phyloP scores from a whole-genome alignment of 805 yeast genomes.

The Wickerhamomyces tratensis region DNA sequence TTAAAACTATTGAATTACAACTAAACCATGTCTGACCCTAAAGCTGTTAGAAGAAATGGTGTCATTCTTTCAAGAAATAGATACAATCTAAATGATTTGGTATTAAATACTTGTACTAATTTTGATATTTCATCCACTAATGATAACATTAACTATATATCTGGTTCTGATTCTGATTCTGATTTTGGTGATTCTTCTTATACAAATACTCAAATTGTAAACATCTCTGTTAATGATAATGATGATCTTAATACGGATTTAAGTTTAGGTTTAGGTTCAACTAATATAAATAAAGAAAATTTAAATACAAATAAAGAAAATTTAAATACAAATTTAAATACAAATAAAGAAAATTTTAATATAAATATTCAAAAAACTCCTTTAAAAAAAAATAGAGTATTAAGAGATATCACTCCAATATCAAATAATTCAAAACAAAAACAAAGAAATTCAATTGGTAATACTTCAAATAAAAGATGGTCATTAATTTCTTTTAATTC shows the following conservation, averaged over 20 bases:
- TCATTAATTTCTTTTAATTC: constrained; percentile 18
- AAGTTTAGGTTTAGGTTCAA: too few relatives aligned
- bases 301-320: too few relatives aligned
- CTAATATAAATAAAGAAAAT: too few relatives aligned
- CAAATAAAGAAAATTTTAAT: too few relatives aligned
- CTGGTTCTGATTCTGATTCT: constrained; percentile 5
- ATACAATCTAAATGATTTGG: too few relatives aligned
- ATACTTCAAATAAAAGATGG: constrained; percentile 14
- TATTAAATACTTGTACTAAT: background rate
- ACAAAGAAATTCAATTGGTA: constrained; percentile 10
- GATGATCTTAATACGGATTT: constrained; percentile 4
- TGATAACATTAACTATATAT: too few relatives aligned
- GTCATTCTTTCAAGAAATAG: too few relatives aligned
- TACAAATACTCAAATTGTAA: constrained; percentile 10
- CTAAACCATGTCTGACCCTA: too few relatives aligned
- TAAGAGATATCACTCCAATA: background rate
- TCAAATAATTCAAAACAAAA: constrained; percentile 11
- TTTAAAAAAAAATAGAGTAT: background rate
- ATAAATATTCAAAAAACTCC: background rate
- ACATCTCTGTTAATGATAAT: constrained; percentile 16
- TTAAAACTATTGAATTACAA: too few relatives aligned
- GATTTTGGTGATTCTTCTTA: constrained; percentile 13
- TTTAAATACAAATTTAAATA: too few relatives aligned
- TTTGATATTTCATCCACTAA: background rate
- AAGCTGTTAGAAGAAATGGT: too few relatives aligned